Evolutionary conservation across 1,284 basidiomycete species (phyloP), one percentile per base, ranked within the genome.

Genomic region (Flammula alnicola): DNA sequence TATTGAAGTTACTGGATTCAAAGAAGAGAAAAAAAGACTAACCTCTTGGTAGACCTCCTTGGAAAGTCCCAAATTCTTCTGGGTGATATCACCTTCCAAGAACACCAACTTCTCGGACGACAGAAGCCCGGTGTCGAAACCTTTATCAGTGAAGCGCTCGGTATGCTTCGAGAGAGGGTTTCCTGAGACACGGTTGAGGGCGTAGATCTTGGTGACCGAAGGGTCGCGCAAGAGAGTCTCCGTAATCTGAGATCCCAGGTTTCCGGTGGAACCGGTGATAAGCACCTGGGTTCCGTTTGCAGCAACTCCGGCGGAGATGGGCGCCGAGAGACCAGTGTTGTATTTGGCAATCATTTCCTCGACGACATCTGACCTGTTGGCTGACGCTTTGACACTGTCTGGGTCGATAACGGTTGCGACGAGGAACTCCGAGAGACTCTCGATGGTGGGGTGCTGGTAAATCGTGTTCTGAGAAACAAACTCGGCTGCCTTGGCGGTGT

Each of bases 181-280:
- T 49, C 53, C 29, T 39, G 58, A 50, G 1, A 51, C 47, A 19
- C 64, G 52, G 37, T 67, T 69, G 16, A 66, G 44, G 7, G 58
- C 59, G 29, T 65, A 67, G 5, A 74, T 53, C 23, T 49, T 61
- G 25, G 49, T 36, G 8, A 72, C 63, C 2, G 54, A 38, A 1
- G 50, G 43, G 35, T 68, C 59, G 5, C 51, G 45, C 9, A 70
- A 32, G 1, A 70, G 49, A 23, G 51, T 40, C 20, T 58, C 63
- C 12, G 68, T 55, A 6, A 69, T 43, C 27, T 67, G 62, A 6
- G 68, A 66, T 1, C 70, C 70, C 6, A 73, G 59, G 14, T 59
- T 63, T 8, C 69, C 70, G 1, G 69, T 69, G 4, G 64, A 63
- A 1, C 71, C 72, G 2, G 72, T 73, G 9, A 72, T 44, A 10